Evolutionary conservation across 805 yeast genomes (phyloP).

Genomic region (Ogataea allantospora): DNA sequence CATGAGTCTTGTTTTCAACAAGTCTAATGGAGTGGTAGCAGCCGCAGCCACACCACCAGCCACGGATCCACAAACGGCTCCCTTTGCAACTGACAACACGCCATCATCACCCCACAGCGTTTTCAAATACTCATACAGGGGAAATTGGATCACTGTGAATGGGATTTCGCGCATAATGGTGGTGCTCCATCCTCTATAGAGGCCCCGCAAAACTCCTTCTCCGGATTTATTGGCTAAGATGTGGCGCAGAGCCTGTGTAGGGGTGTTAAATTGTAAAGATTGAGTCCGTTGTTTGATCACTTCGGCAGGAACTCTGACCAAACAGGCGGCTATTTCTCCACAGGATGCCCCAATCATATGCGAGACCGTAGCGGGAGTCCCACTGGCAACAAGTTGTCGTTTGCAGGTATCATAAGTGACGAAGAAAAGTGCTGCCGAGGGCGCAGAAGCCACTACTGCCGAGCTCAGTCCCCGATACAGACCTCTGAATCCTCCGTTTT

Average conservation of each 20-base stretch:
- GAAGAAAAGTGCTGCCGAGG: conserved; percentile 74
- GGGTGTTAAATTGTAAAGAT: conserved; percentile 54
- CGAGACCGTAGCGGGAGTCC: conserved; percentile 40
- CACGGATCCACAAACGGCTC: conserved; percentile 79
- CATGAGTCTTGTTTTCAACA: conserved; percentile 84
- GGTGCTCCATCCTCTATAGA: conserved; percentile 91
- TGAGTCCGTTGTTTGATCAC: conserved; percentile 95
- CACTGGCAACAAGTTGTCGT: conserved; percentile 25
- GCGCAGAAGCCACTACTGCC: conserved; percentile 93
- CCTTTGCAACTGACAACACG: conserved; percentile 61
- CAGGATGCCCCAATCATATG: conserved; percentile 88
- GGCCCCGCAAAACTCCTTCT: conserved; percentile 73
- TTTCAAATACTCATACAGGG: conserved; percentile 84
- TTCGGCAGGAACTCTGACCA: conserved; percentile 95
- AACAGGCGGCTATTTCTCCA: conserved; percentile 92
- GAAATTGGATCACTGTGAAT: conserved; percentile 93
- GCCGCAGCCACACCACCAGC: conserved; percentile 88
- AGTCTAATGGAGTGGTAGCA: conserved; percentile 75
- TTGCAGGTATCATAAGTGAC: conserved; percentile 83
- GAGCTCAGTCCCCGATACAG: conserved; percentile 91
- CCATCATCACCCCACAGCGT: conserved; percentile 46
- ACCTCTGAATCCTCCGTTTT: conserved; percentile 91
- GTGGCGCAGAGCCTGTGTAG: conserved; percentile 64
- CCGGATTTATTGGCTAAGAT: conserved; percentile 65
- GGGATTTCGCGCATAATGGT: conserved; percentile 96